Conservation (phyloP, 768 basidiomycete species). For the Russula compacta region DNA sequence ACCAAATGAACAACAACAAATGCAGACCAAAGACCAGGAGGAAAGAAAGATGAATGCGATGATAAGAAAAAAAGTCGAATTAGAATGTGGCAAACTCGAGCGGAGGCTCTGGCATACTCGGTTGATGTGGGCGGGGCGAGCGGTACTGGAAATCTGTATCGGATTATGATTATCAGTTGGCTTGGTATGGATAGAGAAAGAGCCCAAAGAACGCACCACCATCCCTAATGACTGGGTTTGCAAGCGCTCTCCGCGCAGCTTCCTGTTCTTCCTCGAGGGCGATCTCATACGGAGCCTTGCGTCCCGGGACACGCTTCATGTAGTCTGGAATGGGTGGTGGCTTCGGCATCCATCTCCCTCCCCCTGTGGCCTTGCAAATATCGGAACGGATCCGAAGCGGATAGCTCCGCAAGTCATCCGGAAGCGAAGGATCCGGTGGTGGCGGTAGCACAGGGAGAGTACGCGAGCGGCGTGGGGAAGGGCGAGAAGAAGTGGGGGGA, state of each 20-base stretch:
- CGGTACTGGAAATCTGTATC: constrained; percentile 58
- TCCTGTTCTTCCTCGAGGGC: constrained; percentile 61
- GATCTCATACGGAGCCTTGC: constrained; percentile 58
- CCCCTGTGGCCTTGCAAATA: constrained; percentile 71
- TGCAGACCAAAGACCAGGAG: not conserved
- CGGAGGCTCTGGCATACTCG: constrained; percentile 37
- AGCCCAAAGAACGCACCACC: constrained; percentile 28
- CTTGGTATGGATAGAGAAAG: not conserved
- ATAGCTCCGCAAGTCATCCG: constrained; percentile 66
- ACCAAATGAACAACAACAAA: constrained; percentile 9
- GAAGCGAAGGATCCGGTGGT: constrained; percentile 28
- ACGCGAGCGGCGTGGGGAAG: constrained; percentile 24
- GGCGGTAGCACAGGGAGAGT: constrained; percentile 28
- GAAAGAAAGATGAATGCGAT: not conserved
- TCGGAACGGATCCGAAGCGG: constrained; percentile 57
- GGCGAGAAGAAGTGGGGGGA: not conserved
- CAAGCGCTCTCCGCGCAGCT: constrained; percentile 37
- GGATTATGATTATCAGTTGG: not conserved
- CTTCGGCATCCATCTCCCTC: constrained; percentile 67
- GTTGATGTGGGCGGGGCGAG: constrained; percentile 42
- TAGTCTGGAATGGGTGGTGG: constrained; percentile 37
- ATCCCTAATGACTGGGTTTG: constrained; percentile 59
- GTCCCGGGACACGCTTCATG: constrained; percentile 52
- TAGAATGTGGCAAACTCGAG: constrained; percentile 54
- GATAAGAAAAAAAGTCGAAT: constrained; percentile 7